A percentile compares a stretch with the other conserved stretches of the same genome.
Conservation (phyloP, 305 asterid species). For the Solanum aculeatissimum region DNA sequence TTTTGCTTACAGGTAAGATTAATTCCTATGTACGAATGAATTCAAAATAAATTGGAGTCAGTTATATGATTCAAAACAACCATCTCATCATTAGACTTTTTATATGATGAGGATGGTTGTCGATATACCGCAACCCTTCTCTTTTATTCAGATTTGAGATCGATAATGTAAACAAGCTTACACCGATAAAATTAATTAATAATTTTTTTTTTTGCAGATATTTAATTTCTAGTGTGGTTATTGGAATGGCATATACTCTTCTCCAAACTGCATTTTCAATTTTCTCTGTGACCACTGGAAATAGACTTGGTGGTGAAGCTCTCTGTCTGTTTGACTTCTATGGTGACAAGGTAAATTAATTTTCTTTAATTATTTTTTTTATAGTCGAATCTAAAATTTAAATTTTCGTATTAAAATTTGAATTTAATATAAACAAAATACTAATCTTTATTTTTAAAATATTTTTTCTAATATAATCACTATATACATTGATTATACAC, state of each 20-base stretch:
- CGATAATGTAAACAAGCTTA: not conserved
- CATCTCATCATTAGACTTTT: not conserved
- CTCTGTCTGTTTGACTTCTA: conserved; percentile 19
- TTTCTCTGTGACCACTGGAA: conserved; percentile 23
- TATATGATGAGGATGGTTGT: too few species aligned
- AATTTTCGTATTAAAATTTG: not conserved
- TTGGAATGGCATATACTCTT: conserved; percentile 32
- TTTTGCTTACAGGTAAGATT: conserved; percentile 33
- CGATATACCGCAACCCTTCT: not conserved
- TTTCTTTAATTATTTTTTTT: not conserved
- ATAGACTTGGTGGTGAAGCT: conserved; percentile 30
- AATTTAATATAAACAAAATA: not conserved
- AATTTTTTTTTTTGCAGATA: conserved; percentile 12
- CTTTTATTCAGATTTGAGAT: rapidly evolving
- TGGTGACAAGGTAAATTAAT: conserved; percentile 30
- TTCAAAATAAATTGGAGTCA: not conserved
- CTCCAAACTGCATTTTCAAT: conserved; percentile 31
- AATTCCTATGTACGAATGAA: not conserved
- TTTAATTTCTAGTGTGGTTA: conserved; percentile 23
- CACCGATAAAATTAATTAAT: not conserved
- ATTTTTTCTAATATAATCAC: not conserved
- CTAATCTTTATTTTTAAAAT: not conserved
- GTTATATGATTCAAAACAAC: too few species aligned
- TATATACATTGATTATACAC: not conserved
- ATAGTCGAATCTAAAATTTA: not conserved